Evolutionary conservation across 2,329 filamentous ascomycete genomes (phyloP).

Genomic region (Chrysosporium keratinophilum): DNA sequence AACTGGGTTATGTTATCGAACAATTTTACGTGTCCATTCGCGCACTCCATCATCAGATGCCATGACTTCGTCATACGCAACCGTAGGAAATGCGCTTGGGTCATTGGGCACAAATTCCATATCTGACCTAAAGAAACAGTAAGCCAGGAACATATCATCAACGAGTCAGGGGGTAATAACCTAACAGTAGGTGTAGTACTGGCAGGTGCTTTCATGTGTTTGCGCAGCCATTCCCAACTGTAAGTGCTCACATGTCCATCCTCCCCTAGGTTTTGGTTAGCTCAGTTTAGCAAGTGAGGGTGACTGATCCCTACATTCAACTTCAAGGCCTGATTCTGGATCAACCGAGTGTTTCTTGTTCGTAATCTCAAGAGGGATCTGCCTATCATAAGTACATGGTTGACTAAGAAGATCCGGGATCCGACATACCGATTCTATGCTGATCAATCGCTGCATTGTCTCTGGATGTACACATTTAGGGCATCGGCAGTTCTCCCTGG

Average conservation of each 20-base stretch:
- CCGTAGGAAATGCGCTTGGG: conserved; percentile 44
- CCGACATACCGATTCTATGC: conserved; percentile 47
- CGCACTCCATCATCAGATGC: conserved; percentile 46
- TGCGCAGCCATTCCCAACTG: conserved; percentile 50
- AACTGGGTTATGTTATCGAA: conserved; percentile 8
- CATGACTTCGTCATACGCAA: conserved; percentile 54
- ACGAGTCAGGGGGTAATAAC: not conserved
- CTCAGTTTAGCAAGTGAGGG: not conserved
- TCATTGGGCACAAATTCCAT: conserved; percentile 19
- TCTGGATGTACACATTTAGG: conserved; percentile 55
- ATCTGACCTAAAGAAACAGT: conserved; percentile 11
- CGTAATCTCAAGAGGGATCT: conserved; percentile 7
- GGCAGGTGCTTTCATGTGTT: conserved; percentile 26
- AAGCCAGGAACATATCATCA: not conserved
- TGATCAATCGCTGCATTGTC: conserved; percentile 58
- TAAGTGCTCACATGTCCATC: conserved; percentile 62
- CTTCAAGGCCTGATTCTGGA: conserved; percentile 32
- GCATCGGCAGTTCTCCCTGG: conserved; percentile 64
- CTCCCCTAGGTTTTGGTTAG: conserved; percentile 42
- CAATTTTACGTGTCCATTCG: conserved; percentile 53
- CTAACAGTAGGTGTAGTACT: not conserved
- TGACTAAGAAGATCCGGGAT: not conserved
- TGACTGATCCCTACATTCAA: conserved; percentile 40
- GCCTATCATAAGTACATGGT: not conserved
- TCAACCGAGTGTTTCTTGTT: conserved; percentile 16